Evolutionary conservation across 495 filamentous ascomycete genomes (phyloP).

Genomic region (Wilcoxina mikolae): DNA sequence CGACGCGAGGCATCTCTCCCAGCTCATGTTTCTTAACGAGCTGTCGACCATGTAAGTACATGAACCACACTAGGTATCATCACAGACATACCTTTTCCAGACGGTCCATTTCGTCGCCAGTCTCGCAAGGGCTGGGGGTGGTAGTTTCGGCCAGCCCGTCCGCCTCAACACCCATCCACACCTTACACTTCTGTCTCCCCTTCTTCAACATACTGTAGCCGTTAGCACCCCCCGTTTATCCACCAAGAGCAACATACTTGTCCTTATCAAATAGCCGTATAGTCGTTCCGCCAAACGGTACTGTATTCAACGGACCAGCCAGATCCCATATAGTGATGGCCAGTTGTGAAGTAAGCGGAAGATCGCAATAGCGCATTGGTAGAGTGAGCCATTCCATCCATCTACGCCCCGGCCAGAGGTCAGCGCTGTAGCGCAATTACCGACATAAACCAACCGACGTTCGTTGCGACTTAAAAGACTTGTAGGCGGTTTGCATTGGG

Average conservation of each 20-base stretch:
- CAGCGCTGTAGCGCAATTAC: background rate
- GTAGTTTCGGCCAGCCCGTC: slow-evolving; percentile 71
- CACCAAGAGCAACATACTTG: slow-evolving; percentile 34
- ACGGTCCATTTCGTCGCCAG: slow-evolving; percentile 36
- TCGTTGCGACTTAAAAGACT: slow-evolving; percentile 62
- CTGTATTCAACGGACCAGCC: slow-evolving; percentile 52
- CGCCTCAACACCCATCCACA: slow-evolving; percentile 67
- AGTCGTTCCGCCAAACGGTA: slow-evolving; percentile 87
- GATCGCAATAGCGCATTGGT: slow-evolving; percentile 63
- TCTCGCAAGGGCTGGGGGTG: slow-evolving; percentile 43
- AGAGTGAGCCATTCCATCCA: slow-evolving; percentile 97
- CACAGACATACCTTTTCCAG: slow-evolving; percentile 22
- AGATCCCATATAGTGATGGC: slow-evolving; percentile 95
- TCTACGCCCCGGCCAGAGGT: slow-evolving; percentile 21
- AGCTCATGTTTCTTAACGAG: slow-evolving; percentile 97
- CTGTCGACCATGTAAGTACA: slow-evolving; percentile 22
- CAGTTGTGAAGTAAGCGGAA: slow-evolving; percentile 64
- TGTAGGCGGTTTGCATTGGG: slow-evolving; percentile 82
- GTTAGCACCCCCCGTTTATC: background rate
- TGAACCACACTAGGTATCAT: background rate
- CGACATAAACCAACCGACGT: slow-evolving; percentile 26
- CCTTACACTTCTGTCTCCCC: slow-evolving; percentile 77
- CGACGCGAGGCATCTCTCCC: slow-evolving; percentile 78
- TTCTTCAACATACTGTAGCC: slow-evolving; percentile 51
- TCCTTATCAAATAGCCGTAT: slow-evolving; percentile 80